Percentiles rank a stretch among this genome's conserved stretches.
These are phyloP conservation scores for Xylaria arbuscula DNA, from an alignment of 2,329 filamentous ascomycete genomes.

Conservation along the genomic window DNA sequence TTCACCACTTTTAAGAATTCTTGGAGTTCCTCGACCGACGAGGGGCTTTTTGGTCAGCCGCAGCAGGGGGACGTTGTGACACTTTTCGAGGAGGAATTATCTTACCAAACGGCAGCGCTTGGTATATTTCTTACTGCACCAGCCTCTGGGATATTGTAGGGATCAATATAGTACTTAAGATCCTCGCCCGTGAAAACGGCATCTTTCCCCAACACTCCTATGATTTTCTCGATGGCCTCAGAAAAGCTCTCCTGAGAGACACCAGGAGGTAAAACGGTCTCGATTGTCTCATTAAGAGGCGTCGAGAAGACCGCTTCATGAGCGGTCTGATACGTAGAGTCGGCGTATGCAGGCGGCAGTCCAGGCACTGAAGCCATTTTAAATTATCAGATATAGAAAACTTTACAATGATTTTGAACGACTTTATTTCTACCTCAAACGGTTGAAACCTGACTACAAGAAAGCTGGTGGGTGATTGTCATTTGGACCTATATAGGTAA, in stretches of 20 bases:
- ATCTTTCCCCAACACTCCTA: conserved; percentile 51
- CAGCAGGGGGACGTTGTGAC: neutral
- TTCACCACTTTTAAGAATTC: conserved; percentile 50
- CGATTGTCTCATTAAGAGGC: conserved; percentile 52
- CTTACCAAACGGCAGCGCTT: conserved; percentile 56
- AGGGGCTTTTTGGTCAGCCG: conserved; percentile 44
- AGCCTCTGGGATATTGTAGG: conserved; percentile 58
- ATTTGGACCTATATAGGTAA: conserved; percentile 15
- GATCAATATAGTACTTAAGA: conserved; percentile 59
- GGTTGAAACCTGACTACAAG: neutral
- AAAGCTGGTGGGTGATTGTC: neutral
- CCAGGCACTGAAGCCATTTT: conserved; percentile 32
- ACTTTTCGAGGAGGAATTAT: neutral
- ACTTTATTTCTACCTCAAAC: neutral
- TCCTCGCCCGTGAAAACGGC: conserved; percentile 54
- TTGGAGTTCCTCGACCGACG: conserved; percentile 49
- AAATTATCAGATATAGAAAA: neutral
- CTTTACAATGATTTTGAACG: neutral
- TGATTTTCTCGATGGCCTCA: conserved; percentile 52
- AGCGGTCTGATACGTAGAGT: conserved; percentile 56
- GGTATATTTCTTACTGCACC: conserved; percentile 55
- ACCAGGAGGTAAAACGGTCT: conserved; percentile 55
- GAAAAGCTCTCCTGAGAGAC: conserved; percentile 53
- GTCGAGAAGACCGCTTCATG: conserved; percentile 56
- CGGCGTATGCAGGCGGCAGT: conserved; percentile 49